A percentile compares a stretch with the other conserved stretches of the same genome.
These are phyloP conservation scores for Umbelopsis isabellina DNA, from an alignment of 192 early-diverging fungal genomes.

Conservation along the genomic window DNA sequence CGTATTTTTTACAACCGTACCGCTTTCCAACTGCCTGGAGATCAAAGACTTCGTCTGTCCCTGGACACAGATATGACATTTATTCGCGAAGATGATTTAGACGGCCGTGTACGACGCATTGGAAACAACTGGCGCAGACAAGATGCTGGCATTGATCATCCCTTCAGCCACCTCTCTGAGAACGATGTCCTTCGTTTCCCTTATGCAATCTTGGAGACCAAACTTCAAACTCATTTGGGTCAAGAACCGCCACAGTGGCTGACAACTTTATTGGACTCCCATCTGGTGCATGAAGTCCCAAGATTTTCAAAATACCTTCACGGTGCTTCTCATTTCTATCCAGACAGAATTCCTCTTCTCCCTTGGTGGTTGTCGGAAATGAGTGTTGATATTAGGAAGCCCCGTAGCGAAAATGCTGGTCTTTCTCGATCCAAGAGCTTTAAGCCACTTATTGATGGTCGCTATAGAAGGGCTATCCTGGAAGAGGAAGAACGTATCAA, in stretches of 20 bases:
- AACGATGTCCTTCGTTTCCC: conserved; percentile 37
- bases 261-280: conserved; percentile 41
- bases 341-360: conserved; percentile 46
- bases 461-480: conserved; percentile 34
- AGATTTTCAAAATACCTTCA: conserved; percentile 55
- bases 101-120: conserved; percentile 58
- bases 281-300: conserved; percentile 50
- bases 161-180: conserved; percentile 36
- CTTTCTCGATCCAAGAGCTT: conserved; percentile 39
- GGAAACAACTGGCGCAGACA: conserved; percentile 51
- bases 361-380: conserved; percentile 60
- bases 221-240: conserved; percentile 32
- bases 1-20: conserved; percentile 41
- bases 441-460: conserved; percentile 41
- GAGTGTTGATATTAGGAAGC: conserved; percentile 56
- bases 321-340: conserved; percentile 47
- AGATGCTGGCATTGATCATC: conserved; percentile 44
- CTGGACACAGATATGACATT: conserved; percentile 40
- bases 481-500: conserved; percentile 27
- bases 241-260: conserved; percentile 45
- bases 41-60: conserved; percentile 35
- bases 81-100: conserved; percentile 36
- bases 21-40: conserved; percentile 51
- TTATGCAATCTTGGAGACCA: conserved; percentile 41
- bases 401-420: conserved; percentile 37